Evolutionary conservation across 2,329 filamentous ascomycete species (phyloP).

Genomic region (Diaporthe vaccinii): DNA sequence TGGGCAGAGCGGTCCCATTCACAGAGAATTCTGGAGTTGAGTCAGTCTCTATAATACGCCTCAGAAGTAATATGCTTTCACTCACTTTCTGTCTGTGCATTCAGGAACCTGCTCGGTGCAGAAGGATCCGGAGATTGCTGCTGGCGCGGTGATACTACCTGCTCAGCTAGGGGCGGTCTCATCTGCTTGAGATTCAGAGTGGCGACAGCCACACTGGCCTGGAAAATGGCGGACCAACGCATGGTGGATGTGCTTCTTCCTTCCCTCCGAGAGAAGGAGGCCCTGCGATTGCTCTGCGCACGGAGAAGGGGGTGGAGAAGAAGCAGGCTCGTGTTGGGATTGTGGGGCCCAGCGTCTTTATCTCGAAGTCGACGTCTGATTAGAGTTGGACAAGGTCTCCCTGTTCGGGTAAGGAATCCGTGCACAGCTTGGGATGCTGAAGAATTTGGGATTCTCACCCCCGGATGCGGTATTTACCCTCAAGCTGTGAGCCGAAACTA

Average conservation of each 20-base stretch:
- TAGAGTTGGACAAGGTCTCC: conserved; percentile 13
- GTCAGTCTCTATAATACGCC: background rate
- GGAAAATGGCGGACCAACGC: conserved; percentile 21
- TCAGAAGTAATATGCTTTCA: background rate
- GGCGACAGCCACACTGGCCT: conserved; percentile 2
- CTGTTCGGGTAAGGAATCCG: background rate
- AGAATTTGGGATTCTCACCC: no score
- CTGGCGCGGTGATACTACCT: background rate
- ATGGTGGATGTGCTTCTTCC: background rate
- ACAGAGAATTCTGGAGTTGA: conserved; percentile 68
- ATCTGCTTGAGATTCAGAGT: conserved; percentile 17
- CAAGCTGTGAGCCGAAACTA: background rate
- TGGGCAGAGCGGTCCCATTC: conserved; percentile 72
- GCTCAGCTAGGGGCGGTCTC: conserved; percentile 8
- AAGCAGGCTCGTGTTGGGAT: background rate
- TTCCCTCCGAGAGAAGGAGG: background rate
- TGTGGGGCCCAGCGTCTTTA: background rate
- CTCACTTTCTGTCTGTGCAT: conserved; percentile 31
- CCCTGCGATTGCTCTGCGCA: background rate
- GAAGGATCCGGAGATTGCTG: background rate
- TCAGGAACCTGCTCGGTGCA: conserved; percentile 24
- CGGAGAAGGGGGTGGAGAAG: background rate
- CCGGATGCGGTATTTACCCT: background rate
- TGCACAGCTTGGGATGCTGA: background rate
- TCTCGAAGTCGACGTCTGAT: background rate